These are phyloP conservation scores for Trichothecium roseum DNA, from an alignment of 2,329 filamentous ascomycete genomes.

Conservation along the genomic window DNA sequence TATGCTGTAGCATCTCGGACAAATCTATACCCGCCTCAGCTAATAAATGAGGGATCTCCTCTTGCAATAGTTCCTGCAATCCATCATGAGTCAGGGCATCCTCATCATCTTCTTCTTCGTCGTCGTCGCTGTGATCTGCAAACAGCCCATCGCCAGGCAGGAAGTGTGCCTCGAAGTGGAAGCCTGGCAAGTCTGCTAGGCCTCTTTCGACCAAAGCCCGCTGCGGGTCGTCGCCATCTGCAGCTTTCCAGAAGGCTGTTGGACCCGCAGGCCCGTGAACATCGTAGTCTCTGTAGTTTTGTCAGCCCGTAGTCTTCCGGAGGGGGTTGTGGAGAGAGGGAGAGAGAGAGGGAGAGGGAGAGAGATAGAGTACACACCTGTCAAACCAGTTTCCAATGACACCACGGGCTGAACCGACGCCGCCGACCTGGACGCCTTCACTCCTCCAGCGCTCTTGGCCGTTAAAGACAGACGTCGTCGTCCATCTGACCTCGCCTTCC, in stretches of 20 bases:
- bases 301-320: too few species aligned
- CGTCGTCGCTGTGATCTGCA: conserved; percentile 7
- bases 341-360: background rate
- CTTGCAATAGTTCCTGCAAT: conserved; percentile 3
- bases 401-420: conserved; percentile 51
- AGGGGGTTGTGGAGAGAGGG: too few species aligned
- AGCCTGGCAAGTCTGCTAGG: too few species aligned
- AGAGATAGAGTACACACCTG: conserved; percentile 40
- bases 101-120: conserved; percentile 8
- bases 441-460: conserved; percentile 66
- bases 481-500: conserved; percentile 67
- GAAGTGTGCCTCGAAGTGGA: conserved; percentile 5
- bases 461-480: conserved; percentile 51
- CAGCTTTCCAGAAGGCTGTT: conserved; percentile 67
- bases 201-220: conserved; percentile 1
- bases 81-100: conserved; percentile 12
- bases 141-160: conserved; percentile 11
- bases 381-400: conserved; percentile 73
- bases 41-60: background rate
- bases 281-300: conserved; percentile 53
- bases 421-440: conserved; percentile 67
- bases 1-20: too few species aligned
- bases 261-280: conserved; percentile 61
- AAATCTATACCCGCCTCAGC: too few species aligned
- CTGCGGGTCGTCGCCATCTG: conserved; percentile 2